Base-by-base conservation (phyloP, 306 rosid genomes). In the Vachellia collinsii region DNA sequence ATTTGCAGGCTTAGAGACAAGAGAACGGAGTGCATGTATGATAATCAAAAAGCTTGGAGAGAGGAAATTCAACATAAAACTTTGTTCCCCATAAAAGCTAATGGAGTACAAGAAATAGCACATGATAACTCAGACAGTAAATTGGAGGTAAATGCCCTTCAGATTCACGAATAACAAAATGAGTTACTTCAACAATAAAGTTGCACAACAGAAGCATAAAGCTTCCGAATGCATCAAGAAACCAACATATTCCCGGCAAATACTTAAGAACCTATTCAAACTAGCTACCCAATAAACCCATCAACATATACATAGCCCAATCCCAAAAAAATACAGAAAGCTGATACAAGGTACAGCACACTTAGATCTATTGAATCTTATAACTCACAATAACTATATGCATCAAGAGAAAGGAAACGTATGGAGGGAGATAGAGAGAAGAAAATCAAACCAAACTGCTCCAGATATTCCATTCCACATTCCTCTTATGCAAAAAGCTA, bases 391-490 rank as follows among this genome's bases (percentile, higher is more conserved):
- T 11, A 74, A 74, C 61, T 64, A 53, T 48, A 80, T 70, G n/a
- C 53, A 63, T 62, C 44, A 81, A 81, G 61, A 66, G 63, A 78
- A 75, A 70, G 71, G 53, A 43, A 65, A 78, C 25, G 76, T 46
- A 29, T 17, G 46, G 47, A 65, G 54, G 37, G 50, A 80, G 62
- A 75, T 2, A 61, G 54, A 81, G 86, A 79, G 71, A 87, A 77
- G 82, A 85, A 84, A 78, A 80, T 74, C 83, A 88, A 85, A 85
- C 89, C 79, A 85, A 84, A 85, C 79, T 58, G 81, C 85, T 81
- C 82, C 89, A 68, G 62, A 41, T 25, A 81, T 76, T 82, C 77
- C 80, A 81, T 76, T 75, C 63, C 84, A 87, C 82, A 72, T 67
- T 79, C 88, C 84, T 84, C 86, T 87, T 83, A 79, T 79, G 82